Base-by-base conservation (phyloP, 1,284 basidiomycete species). In the Caloboletus firmus region DNA sequence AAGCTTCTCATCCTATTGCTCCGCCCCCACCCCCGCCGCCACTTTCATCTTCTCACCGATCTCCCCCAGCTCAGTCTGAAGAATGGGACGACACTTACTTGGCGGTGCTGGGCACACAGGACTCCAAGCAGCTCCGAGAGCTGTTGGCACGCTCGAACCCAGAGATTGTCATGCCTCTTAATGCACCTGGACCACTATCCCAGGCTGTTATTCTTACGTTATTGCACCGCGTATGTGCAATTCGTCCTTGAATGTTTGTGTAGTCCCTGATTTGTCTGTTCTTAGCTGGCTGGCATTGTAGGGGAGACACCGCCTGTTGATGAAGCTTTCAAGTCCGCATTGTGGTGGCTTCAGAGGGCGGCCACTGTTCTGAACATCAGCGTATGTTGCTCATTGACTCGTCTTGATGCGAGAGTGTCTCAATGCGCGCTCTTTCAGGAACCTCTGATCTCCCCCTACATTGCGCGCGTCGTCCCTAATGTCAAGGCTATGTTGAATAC, bases 51-150 rank as follows among this genome's bases (percentile, higher is more conserved):
- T 69, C 71, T 17, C 79, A 81, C 56, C 76, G 79, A 36, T 76
- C 82, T 18, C 83, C 84, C n/a, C 80, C 82, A 7, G 72, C 76
- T 42, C 81, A 80, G 64, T 61, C 78, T 48, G 89, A 90, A 65
- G 85, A 91, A 59, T 89, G 89, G 89, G 87, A 91, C 62, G 87
- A 90, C 63, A 83, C 83, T n/a, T 87, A 87, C 69, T 74, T 91
- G 40, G 79, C 80, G 17, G 84, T 90, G 46, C 74, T 91, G 48
- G 82, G 84, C 57, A 83, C 81, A 30, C 86, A 91, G 68, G 89
- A 91, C 64, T 65, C 79, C 26, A 74, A 79, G 59, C 87, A 89
- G 70, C 79, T 92, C 52, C 83, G 87, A 28, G 87, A 89, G 63
- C 71, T 92, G 40, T 73, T 92, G 57, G 76, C 80, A 24, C 80